Evolutionary conservation across 139 green algal genomes (phyloP).

Genomic region (Picochlorum sp.): DNA sequence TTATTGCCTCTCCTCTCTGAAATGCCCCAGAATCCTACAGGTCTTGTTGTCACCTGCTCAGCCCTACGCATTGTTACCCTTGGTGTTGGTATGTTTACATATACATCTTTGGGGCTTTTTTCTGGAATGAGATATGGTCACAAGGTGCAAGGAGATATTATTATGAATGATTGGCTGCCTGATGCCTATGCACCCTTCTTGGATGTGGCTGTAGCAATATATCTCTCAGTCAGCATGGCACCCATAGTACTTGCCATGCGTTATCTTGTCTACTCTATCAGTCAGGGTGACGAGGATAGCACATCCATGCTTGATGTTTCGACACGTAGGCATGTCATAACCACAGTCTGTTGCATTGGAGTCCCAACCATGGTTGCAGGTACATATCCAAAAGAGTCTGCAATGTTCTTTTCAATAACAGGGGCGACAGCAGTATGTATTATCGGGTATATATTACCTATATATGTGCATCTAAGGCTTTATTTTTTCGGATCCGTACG

Average conservation of each 20-base stretch:
- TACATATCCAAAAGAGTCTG: conserved; percentile 32
- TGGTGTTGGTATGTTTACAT: conserved; percentile 20
- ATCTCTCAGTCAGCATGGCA: conserved; percentile 35
- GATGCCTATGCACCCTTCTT: conserved; percentile 25
- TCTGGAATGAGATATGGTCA: conserved; percentile 37
- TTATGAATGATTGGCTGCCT: conserved; percentile 44
- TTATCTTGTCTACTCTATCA: conserved; percentile 18
- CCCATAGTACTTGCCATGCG: conserved; percentile 34
- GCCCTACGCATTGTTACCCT: conserved; percentile 30
- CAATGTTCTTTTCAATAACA: conserved; percentile 45
- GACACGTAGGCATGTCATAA: conserved; percentile 29
- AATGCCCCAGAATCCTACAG: conserved; percentile 34
- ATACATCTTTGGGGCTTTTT: conserved; percentile 40
- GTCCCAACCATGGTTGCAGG: conserved; percentile 30
- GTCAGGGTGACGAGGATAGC: background rate
- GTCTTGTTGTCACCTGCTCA: conserved; percentile 18
- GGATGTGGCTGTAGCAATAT: conserved; percentile 24
- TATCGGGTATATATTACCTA: conserved; percentile 40
- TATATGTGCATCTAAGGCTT: conserved; percentile 34
- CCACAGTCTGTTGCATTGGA: conserved; percentile 33
- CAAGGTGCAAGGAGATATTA: conserved; percentile 33
- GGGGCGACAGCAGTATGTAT: conserved; percentile 37
- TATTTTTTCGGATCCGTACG: background rate
- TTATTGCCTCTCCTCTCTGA: conserved; percentile 46
- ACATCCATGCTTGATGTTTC: conserved; percentile 45